Conservation (phyloP, 208 protist species). For the Acanthamoeba culbertsoni region DNA sequence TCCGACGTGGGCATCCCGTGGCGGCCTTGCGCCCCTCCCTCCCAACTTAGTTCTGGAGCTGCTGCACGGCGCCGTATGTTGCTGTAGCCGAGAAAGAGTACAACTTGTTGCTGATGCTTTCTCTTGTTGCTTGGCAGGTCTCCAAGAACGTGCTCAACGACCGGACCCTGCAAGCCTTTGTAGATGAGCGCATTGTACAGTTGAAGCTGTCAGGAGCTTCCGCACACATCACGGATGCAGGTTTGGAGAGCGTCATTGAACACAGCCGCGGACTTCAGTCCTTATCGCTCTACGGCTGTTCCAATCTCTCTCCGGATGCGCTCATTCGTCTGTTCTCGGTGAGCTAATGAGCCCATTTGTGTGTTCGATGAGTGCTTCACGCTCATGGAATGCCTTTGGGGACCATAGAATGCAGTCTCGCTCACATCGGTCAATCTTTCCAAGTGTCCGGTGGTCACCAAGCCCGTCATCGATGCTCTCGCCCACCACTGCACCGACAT, state of each 20-base stretch:
- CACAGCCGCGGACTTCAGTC: neutral
- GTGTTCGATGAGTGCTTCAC: neutral
- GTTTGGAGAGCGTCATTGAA: neutral
- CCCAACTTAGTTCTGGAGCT: neutral
- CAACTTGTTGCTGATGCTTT: neutral
- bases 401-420: neutral
- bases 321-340: neutral
- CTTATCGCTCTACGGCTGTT: neutral
- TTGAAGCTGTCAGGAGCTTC: neutral
- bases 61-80: neutral
- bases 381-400: neutral
- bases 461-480: neutral
- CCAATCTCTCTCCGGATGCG: neutral
- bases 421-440: neutral
- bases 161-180: neutral
- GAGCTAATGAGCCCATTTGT: neutral
- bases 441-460: neutral
- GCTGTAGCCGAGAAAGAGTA: too few relatives aligned
- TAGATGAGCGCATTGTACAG: neutral
- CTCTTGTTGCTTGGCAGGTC: neutral
- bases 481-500: neutral
- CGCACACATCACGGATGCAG: neutral
- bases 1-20: neutral
- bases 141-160: neutral
- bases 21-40: neutral